Evolutionary conservation across 2,329 filamentous ascomycete genomes (phyloP).

Genomic region (Fusarium sp.): DNA sequence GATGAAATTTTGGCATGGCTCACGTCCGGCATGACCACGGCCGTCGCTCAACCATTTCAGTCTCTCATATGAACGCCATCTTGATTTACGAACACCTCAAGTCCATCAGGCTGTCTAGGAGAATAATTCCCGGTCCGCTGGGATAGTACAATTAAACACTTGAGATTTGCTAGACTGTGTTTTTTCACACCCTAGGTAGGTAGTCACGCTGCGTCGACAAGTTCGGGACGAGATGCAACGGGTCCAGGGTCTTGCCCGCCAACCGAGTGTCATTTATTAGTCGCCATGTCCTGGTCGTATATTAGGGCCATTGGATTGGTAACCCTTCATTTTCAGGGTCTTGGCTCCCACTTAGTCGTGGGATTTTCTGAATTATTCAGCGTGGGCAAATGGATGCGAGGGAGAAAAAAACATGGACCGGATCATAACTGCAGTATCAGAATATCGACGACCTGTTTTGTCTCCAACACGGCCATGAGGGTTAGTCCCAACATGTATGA

Average conservation of each 20-base stretch:
- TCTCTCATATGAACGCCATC: neutral
- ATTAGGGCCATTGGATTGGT: constrained; percentile 21
- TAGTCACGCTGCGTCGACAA: constrained; percentile 16
- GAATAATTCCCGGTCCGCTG: too few relatives aligned
- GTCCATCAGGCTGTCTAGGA: neutral
- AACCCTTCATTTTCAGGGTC: constrained; percentile 25
- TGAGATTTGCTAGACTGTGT: neutral
- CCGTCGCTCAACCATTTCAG: neutral
- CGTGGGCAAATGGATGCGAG: neutral
- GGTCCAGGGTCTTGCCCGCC: constrained; percentile 21
- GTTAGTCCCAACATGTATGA: neutral
- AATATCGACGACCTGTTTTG: neutral
- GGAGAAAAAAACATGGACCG: neutral
- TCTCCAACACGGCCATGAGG: neutral
- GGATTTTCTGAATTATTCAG: neutral
- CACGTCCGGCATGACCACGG: neutral
- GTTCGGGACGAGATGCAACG: constrained; percentile 19
- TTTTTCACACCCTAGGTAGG: neutral
- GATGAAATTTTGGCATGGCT: neutral
- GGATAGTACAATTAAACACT: neutral
- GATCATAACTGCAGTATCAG: neutral
- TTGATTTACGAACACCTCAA: neutral
- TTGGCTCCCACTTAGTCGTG: neutral
- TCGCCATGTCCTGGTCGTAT: constrained; percentile 26
- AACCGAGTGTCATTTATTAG: constrained; percentile 21